A percentile compares a stretch with the other conserved stretches of the same genome.
Evolutionary conservation across 2,329 filamentous ascomycete species (phyloP).

Genomic region (Botrytis medusae): DNA sequence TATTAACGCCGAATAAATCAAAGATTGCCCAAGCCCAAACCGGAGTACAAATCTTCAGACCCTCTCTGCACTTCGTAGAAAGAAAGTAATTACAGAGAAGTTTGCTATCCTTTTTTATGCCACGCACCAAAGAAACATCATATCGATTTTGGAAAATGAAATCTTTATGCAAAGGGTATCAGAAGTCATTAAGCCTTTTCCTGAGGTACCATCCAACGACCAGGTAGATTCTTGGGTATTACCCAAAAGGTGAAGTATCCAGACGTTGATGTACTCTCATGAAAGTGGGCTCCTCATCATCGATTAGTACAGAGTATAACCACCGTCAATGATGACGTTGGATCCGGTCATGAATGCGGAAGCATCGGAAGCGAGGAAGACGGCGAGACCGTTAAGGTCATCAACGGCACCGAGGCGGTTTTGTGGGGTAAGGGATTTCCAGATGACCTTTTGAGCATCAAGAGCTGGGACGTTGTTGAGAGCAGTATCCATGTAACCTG

Average conservation of each 20-base stretch:
- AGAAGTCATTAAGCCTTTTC: slow-evolving; percentile 5
- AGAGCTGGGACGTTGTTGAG: slow-evolving; percentile 76
- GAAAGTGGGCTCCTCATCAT: slow-evolving; percentile 27
- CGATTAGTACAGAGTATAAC: slow-evolving; percentile 39
- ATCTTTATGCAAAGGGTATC: slow-evolving; percentile 13
- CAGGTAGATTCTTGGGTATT: background rate
- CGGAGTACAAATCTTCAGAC: slow-evolving; percentile 5
- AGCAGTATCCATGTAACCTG: slow-evolving; percentile 81
- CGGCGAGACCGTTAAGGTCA: slow-evolving; percentile 74
- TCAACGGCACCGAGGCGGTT: slow-evolving; percentile 69
- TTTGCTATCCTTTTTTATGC: background rate
- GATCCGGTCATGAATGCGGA: slow-evolving; percentile 75
- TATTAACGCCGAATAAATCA: slow-evolving; percentile 6
- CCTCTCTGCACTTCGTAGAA: background rate
- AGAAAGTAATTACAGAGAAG: slow-evolving; percentile 14
- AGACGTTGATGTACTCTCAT: background rate
- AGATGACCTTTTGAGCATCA: slow-evolving; percentile 80
- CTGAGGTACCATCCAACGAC: slow-evolving; percentile 5
- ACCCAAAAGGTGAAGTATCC: slow-evolving; percentile 14
- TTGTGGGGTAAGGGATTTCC: slow-evolving; percentile 73
- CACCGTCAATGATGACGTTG: slow-evolving; percentile 50
- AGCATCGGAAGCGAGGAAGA: slow-evolving; percentile 73
- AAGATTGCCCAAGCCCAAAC: slow-evolving; percentile 4
- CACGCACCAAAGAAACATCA: slow-evolving; percentile 14
- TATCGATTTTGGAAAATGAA: slow-evolving; percentile 10